Evolutionary conservation across 2,329 filamentous ascomycete genomes (phyloP).

Genomic region (Ceratocystis cacaofunesta): DNA sequence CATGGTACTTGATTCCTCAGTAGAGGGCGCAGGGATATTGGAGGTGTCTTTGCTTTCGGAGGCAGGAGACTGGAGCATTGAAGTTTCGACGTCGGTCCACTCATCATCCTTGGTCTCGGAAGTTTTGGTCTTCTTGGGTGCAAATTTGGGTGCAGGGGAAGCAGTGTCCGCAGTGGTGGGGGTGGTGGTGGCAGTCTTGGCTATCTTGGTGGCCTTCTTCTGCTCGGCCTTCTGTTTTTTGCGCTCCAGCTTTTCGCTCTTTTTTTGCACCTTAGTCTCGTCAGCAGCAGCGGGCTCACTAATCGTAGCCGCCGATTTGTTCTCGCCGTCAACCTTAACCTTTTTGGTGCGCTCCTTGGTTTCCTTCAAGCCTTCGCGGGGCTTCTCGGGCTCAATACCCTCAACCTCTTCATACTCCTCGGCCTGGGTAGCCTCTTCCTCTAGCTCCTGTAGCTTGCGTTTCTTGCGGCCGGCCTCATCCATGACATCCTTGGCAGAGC

Average conservation of each 20-base stretch:
- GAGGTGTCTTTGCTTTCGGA: slow-evolving; percentile 40
- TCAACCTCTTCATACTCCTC: slow-evolving; percentile 35
- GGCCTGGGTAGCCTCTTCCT: slow-evolving; percentile 27
- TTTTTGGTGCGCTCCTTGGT: slow-evolving; percentile 41
- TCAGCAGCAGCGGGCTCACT: slow-evolving; percentile 25
- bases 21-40: slow-evolving; percentile 25
- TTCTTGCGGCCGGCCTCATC: slow-evolving; percentile 66
- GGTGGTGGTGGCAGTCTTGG: background rate
- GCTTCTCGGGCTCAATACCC: slow-evolving; percentile 44
- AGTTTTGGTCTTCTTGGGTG: slow-evolving; percentile 18
- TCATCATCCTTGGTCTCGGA: slow-evolving; percentile 11
- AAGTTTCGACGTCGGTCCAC: slow-evolving; percentile 26
- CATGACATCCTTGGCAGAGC: slow-evolving; percentile 79
- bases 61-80: slow-evolving; percentile 34
- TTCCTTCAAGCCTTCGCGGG: slow-evolving; percentile 47
- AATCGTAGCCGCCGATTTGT: slow-evolving; percentile 24
- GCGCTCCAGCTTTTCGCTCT: slow-evolving; percentile 34
- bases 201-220: background rate
- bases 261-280: slow-evolving; percentile 36
- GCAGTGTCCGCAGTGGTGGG: slow-evolving; percentile 18
- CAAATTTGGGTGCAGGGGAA: slow-evolving; percentile 8
- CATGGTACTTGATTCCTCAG: slow-evolving; percentile 37
- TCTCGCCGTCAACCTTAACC: slow-evolving; percentile 16
- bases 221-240: slow-evolving; percentile 26
- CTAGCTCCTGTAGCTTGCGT: slow-evolving; percentile 51